phyloP scores from a whole-genome alignment of 441 rosid genomes.

The Monsonia emarginata region DNA sequence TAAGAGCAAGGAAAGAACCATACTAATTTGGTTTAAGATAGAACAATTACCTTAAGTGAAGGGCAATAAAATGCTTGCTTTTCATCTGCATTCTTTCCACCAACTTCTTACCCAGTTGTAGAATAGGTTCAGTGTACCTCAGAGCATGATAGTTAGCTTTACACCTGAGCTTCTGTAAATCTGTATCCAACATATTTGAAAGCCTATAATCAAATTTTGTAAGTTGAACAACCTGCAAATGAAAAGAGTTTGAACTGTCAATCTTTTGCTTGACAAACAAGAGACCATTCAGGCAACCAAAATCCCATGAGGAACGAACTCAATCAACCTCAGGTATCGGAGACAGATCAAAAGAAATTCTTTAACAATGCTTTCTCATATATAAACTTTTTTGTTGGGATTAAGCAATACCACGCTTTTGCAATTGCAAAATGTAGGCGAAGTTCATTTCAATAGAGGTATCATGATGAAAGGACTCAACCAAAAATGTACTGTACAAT shows the following conservation, averaged over 20 bases:
- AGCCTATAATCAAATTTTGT: constrained; percentile 88
- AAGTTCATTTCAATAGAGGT: neutral
- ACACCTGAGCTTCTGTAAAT: constrained; percentile 82
- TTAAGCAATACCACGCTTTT: neutral
- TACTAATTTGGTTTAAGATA: neutral
- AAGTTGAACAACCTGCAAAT: constrained; percentile 64
- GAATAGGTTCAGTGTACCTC: constrained; percentile 69
- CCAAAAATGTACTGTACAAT: neutral
- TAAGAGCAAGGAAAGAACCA: neutral
- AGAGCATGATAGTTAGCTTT: constrained; percentile 86
- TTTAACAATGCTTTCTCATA: neutral
- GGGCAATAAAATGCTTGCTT: constrained; percentile 69
- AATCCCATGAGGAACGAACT: neutral
- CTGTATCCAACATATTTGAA: constrained; percentile 65
- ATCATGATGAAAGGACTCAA: neutral
- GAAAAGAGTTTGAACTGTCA: constrained; percentile 14
- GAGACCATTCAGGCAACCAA: neutral
- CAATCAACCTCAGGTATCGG: neutral
- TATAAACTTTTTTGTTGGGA: neutral
- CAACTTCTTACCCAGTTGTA: constrained; percentile 55
- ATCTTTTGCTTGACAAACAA: neutral
- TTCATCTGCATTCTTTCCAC: constrained; percentile 64
- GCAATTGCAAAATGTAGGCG: neutral
- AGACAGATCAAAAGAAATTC: neutral
- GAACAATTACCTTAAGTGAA: constrained; percentile 69